These are phyloP conservation scores for Claviceps quebecensis DNA, from an alignment of 2,329 filamentous ascomycete species.

Conservation along the genomic window DNA sequence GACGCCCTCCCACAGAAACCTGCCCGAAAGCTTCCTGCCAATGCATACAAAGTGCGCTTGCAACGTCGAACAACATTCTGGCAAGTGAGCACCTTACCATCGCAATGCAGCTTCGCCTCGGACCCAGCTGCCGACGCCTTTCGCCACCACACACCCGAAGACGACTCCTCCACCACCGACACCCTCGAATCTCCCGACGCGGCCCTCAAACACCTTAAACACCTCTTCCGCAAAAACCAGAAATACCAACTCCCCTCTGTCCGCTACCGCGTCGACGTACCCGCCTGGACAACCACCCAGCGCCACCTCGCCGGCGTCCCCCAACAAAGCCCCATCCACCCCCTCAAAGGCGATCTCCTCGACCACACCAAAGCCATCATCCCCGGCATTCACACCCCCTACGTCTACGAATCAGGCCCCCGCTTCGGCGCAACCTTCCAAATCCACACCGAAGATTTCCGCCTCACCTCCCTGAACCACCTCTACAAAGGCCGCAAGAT, in stretches of 20 bases:
- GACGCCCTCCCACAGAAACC: constrained; percentile 19
- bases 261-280: constrained; percentile 24
- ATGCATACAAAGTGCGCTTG: constrained; percentile 22
- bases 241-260: constrained; percentile 23
- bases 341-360: constrained; percentile 22
- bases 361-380: constrained; percentile 24
- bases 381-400: constrained; percentile 26
- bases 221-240: constrained; percentile 22
- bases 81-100: constrained; percentile 21
- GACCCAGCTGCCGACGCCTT: constrained; percentile 12
- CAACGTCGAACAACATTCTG: constrained; percentile 22
- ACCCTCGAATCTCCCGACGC: constrained; percentile 12
- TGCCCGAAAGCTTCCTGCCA: constrained; percentile 17
- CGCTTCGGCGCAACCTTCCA: constrained; percentile 26
- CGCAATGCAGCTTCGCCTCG: constrained; percentile 18
- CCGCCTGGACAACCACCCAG: constrained; percentile 23
- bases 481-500: constrained; percentile 27
- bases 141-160: too few relatives aligned
- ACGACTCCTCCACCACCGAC: constrained; percentile 9
- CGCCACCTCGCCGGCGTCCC: constrained; percentile 22
- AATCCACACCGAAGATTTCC: constrained; percentile 26
- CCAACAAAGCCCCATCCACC: constrained; percentile 22
- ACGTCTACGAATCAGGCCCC: constrained; percentile 25
- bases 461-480: constrained; percentile 24
- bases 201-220: constrained; percentile 18